Base-by-base conservation (phyloP, 306 rosid genomes). In the Hippophae gyantsensis region DNA sequence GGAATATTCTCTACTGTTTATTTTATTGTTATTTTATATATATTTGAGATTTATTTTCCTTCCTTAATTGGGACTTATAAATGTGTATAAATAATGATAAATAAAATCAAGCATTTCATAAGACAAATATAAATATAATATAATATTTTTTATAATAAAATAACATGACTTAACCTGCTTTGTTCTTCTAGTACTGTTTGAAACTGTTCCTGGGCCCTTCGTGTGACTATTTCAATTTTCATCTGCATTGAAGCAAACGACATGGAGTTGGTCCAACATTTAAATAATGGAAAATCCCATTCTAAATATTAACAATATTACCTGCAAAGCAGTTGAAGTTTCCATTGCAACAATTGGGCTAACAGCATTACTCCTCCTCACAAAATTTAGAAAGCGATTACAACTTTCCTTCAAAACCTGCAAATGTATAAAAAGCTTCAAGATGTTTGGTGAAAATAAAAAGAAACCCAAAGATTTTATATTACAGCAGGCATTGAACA, bases 291-390 rank as follows among this genome's bases (percentile, higher is more conserved):
- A 40, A 8, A 44, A 13, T 42, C 8, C 13, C 46, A 54, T 10
- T 25, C 43, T 42, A 52, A 56, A 47, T 38, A 49, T 42, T 64
- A 62, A 67, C 12, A 69, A 32, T 53, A 69, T 74, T 76, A 92
- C 99, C 99, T 92, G 99, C 75, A 92, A 75, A 69, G 95, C 99
- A 63, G 87, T 75, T 43, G 99, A 93, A 40, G 99, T 92, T 85
- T 92, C 99, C 60, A 84, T 69, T 10, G 99, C 79, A 75, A 92
- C 78, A 52, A 93, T 82, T 54, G 99, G 99, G 78, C 99, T 92
- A 58, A 88, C 88, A 53, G 89, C 99, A 77, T 82, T 88, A 62
- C 96, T 92, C 63, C 96, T 84, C 74, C 79, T 83, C 69, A 88
- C 14, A 80, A 92, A 92, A 81, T 92, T 95, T 40, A 87, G 64